Conservation (phyloP, 2,329 filamentous ascomycete species). For the Cladophialophora immunda region DNA sequence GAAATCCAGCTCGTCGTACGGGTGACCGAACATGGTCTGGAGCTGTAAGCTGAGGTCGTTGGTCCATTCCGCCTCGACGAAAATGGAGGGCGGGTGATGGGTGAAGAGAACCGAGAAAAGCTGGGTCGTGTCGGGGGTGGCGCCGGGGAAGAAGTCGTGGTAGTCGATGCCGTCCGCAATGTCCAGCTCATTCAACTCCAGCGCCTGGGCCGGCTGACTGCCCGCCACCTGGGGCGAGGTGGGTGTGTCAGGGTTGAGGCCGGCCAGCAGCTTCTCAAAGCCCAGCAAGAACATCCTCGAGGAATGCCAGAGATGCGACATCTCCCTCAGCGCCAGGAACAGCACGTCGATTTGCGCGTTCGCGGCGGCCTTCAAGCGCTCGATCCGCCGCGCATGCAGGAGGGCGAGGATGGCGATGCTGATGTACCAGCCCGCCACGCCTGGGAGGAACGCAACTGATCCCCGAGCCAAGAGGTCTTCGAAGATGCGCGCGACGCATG, state of each 20-base stretch:
- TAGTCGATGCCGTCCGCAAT: constrained; percentile 43
- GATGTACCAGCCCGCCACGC: constrained; percentile 55
- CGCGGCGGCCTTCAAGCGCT: constrained; percentile 44
- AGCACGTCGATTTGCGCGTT: constrained; percentile 49
- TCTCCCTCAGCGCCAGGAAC: constrained; percentile 46
- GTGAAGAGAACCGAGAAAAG: constrained; percentile 5
- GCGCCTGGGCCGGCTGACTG: not conserved
- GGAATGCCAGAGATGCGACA: constrained; percentile 49
- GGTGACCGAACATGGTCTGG: not conserved
- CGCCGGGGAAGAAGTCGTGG: constrained; percentile 49
- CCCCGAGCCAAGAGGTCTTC: constrained; percentile 52
- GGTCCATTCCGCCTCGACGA: not conserved
- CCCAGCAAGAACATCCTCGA: constrained; percentile 49
- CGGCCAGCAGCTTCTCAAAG: constrained; percentile 37
- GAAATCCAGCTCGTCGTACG: not conserved
- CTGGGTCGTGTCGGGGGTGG: constrained; percentile 44
- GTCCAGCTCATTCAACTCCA: constrained; percentile 2
- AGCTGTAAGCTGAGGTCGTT: not conserved
- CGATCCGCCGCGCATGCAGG: constrained; percentile 50
- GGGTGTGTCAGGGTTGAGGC: not conserved
- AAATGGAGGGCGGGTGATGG: not conserved
- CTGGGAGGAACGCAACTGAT: constrained; percentile 46
- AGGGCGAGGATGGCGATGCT: constrained; percentile 54
- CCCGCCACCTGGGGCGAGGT: not conserved
- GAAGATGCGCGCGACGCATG: constrained; percentile 52